These are phyloP conservation scores for Lyophyllum atratum DNA, from an alignment of 768 basidiomycete genomes.

Conservation along the genomic window DNA sequence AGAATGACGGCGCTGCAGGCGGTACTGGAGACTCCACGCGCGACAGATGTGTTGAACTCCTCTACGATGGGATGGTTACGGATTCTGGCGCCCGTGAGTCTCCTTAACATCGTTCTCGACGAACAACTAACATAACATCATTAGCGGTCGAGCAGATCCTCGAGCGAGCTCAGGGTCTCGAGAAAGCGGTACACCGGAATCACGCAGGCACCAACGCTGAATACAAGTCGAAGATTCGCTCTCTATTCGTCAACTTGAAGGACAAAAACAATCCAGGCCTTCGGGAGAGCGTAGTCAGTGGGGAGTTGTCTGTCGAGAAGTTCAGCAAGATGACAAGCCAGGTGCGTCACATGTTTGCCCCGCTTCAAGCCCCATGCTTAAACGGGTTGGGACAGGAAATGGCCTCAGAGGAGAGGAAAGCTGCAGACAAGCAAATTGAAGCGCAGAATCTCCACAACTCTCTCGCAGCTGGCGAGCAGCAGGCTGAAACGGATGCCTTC, in stretches of 20 bases:
- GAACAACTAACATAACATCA: background rate
- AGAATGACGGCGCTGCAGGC: conserved; percentile 68
- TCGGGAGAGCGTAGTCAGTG: conserved; percentile 83
- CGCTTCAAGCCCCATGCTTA: background rate
- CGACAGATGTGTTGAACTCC: conserved; percentile 85
- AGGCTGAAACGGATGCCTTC: conserved; percentile 98
- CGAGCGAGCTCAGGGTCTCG: conserved; percentile 67
- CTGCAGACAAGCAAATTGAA: conserved; percentile 78
- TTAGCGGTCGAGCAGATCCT: conserved; percentile 72
- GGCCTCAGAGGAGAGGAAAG: conserved; percentile 91
- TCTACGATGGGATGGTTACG: conserved; percentile 87
- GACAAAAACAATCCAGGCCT: conserved; percentile 91
- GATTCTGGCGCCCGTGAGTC: conserved; percentile 89
- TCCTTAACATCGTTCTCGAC: background rate
- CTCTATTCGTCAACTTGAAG: conserved; percentile 90
- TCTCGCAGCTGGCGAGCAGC: conserved; percentile 83
- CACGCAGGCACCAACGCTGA: conserved; percentile 42
- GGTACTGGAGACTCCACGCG: conserved; percentile 72
- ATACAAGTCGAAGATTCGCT: conserved; percentile 83
- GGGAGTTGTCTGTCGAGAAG: conserved; percentile 67
- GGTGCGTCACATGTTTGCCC: conserved; percentile 41
- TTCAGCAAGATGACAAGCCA: conserved; percentile 82
- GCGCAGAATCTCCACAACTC: conserved; percentile 90
- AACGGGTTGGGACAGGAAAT: conserved; percentile 65
- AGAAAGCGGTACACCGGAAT: conserved; percentile 60